A percentile compares a stretch with the other conserved stretches of the same genome.
These are phyloP conservation scores for Lentinula raphanica DNA, from an alignment of 768 basidiomycete species.

Conservation along the genomic window DNA sequence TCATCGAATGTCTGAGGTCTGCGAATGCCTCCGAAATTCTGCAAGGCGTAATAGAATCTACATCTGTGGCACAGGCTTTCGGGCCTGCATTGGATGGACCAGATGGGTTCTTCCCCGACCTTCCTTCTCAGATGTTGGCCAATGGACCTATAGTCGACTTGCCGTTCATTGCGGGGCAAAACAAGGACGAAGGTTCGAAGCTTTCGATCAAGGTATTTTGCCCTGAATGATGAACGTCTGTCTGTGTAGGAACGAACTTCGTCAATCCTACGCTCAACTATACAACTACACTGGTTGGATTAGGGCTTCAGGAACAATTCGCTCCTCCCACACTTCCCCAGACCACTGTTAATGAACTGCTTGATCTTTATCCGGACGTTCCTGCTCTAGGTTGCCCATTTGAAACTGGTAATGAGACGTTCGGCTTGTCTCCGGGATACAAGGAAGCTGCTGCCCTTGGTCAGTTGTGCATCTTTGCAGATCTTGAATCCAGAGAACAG, in stretches of 20 bases:
- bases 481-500: background rate
- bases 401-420: constrained; percentile 38
- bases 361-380: constrained; percentile 36
- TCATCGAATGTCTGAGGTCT: too few species aligned
- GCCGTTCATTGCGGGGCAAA: constrained; percentile 41
- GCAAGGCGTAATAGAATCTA: too few species aligned
- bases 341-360: too few species aligned
- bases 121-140: constrained; percentile 28
- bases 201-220: too few species aligned
- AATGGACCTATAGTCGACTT: constrained; percentile 26
- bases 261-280: constrained; percentile 14
- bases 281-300: too few species aligned
- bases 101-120: constrained; percentile 32
- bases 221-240: too few species aligned
- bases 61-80: too few species aligned
- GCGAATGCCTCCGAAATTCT: too few species aligned
- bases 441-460: constrained; percentile 33
- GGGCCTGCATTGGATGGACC: constrained; percentile 39
- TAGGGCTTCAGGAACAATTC: too few species aligned
- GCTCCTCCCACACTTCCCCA: too few species aligned
- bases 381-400: constrained; percentile 41
- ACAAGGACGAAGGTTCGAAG: constrained; percentile 38
- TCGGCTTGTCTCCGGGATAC: constrained; percentile 33
- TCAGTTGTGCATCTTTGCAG: constrained; percentile 13
- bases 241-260: constrained; percentile 26